Percentiles rank a stretch among this genome's conserved stretches.
phyloP scores from a whole-genome alignment of 768 basidiomycete species.

The Xanthoconium stramineum region DNA sequence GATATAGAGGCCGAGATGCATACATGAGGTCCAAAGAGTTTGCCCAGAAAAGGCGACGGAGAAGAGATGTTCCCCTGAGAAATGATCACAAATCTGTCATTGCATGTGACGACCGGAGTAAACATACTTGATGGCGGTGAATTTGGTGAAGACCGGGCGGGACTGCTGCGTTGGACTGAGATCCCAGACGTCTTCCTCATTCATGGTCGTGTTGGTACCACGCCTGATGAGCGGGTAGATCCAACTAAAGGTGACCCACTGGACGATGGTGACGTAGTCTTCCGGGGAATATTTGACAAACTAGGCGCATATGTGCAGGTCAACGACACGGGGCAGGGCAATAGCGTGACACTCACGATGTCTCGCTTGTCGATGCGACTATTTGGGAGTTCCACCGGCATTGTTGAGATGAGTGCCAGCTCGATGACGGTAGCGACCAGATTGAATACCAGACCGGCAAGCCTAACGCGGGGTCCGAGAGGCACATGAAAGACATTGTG shows the following conservation, averaged over 20 bases:
- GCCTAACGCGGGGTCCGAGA: constrained; percentile 32
- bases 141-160: constrained; percentile 56
- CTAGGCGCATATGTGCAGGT: constrained; percentile 9
- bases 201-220: constrained; percentile 50
- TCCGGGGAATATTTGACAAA: constrained; percentile 46
- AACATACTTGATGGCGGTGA: constrained; percentile 29
- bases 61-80: constrained; percentile 31
- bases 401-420: constrained; percentile 48
- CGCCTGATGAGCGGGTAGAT: constrained; percentile 59
- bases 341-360: constrained; percentile 48
- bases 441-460: constrained; percentile 38
- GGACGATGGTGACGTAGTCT: constrained; percentile 70
- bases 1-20: neutral
- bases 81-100: neutral
- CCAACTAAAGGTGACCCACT: constrained; percentile 74
- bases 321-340: neutral
- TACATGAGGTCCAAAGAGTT: constrained; percentile 47
- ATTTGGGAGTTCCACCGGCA: constrained; percentile 70
- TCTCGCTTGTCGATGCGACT: constrained; percentile 46
- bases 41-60: constrained; percentile 41
- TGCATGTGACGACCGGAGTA: neutral
- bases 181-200: constrained; percentile 69
- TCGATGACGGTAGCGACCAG: constrained; percentile 41
- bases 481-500: constrained; percentile 41
- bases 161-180: constrained; percentile 69